Base-by-base conservation (phyloP, 2,329 filamentous ascomycete species). In the Zelopaecilomyces penicillatus region DNA sequence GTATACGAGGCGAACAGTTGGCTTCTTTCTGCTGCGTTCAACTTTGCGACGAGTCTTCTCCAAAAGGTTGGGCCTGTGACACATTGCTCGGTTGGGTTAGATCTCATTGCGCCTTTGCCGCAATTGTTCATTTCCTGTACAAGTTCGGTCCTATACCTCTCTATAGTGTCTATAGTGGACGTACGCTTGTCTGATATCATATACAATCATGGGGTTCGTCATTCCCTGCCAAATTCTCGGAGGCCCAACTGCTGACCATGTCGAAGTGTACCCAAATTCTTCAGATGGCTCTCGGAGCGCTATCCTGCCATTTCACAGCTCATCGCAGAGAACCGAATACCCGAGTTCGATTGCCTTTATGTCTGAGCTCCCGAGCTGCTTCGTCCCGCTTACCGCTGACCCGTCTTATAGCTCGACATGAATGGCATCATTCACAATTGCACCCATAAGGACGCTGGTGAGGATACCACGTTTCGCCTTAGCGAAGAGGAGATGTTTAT, bases 401-500 rank as follows among this genome's bases (percentile, higher is more conserved):
- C 45, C 42, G 10, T 4, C 48, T 34, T 43, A 28, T 63, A 84
- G 80, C 75, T 94, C 56, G 87, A 94, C 61, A 98, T 98, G 93
- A 98, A 98, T 68, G 93, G 93, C 54, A 98, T 98, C 65, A 98
- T 98, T 59, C 91, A 98, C 68, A 98, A 98, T 66, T 98, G 93
- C 66, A 98, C 93, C 45, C 93, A 98, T 70, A 95, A 93, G 61
- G 91, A 98, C 68, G 84, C 87, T 27, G 68, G 67, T 44, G 90
- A 94, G 61, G 90, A 91, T 62, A 82, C 89, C 4, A 88, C 87
- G 1, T 94, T 94, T 59, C 88, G 93, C 44, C 83, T 97, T 68
- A 91, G 85, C 46, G 94, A 98, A 65, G 91, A 98, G 65, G 87
- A 96, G 66, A 98, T 98, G 93, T 98, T 98, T 63, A 96, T 98